Percentiles rank a stretch among this genome's conserved stretches.
phyloP scores from a whole-genome alignment of 352 stramenopile species.

The Phytophthora sansomeana region DNA sequence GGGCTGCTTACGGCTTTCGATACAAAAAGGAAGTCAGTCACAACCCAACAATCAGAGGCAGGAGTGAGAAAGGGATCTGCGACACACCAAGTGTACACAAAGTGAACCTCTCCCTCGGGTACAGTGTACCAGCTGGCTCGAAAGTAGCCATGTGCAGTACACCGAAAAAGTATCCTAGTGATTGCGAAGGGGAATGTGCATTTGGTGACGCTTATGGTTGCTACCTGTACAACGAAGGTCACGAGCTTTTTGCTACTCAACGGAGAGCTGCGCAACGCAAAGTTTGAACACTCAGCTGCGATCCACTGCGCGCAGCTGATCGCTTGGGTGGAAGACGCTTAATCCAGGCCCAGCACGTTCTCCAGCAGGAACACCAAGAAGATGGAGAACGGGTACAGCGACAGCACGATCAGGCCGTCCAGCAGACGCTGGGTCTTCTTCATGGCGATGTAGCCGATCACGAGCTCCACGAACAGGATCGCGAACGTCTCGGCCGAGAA shows the following conservation, averaged over 20 bases:
- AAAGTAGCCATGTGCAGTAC: slow-evolving; percentile 21
- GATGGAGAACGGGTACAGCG: slow-evolving; percentile 95
- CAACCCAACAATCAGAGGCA: slow-evolving; percentile 39
- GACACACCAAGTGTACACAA: slow-evolving; percentile 27
- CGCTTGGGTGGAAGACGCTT: slow-evolving; percentile 34
- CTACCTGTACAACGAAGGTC: background rate
- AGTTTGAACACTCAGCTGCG: slow-evolving; percentile 26
- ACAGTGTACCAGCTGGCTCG: slow-evolving; percentile 23
- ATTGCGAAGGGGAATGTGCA: background rate
- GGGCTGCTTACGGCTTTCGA: slow-evolving; percentile 14
- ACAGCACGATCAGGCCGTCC: slow-evolving; percentile 84
- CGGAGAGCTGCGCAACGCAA: slow-evolving; percentile 21
- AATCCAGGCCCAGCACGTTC: slow-evolving; percentile 93
- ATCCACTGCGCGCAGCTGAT: slow-evolving; percentile 2
- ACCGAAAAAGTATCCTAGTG: slow-evolving; percentile 11
- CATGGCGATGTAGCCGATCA: slow-evolving; percentile 85
- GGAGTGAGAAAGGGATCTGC: slow-evolving; percentile 27
- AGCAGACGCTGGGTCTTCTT: slow-evolving; percentile 90
- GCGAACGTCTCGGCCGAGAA: slow-evolving; percentile 97
- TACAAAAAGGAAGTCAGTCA: slow-evolving; percentile 44
- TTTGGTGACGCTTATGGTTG: background rate
- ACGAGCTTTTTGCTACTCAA: background rate
- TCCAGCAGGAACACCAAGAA: slow-evolving; percentile 94
- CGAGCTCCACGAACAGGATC: slow-evolving; percentile 96
- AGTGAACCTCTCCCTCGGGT: slow-evolving; percentile 17